Conservation (phyloP, 2,329 filamentous ascomycete species). For the Acrodontium crateriforme region DNA sequence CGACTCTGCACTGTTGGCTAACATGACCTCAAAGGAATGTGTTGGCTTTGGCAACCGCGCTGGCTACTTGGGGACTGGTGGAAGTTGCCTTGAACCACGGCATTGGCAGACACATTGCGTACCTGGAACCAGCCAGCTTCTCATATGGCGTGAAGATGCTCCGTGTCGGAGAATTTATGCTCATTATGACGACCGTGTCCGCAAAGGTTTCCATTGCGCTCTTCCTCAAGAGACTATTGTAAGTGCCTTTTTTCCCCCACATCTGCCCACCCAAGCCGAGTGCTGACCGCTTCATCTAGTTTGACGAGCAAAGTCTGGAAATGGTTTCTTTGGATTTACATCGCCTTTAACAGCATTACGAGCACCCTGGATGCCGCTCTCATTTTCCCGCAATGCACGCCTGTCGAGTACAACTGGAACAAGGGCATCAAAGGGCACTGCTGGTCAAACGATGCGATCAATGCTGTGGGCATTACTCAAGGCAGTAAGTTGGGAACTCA, state of each 20-base stretch:
- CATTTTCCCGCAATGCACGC: conserved; percentile 1
- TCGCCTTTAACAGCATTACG: neutral
- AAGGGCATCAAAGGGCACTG: neutral
- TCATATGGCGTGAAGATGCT: too few species aligned
- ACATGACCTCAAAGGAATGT: too few species aligned
- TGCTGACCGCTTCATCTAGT: neutral
- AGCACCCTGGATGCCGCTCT: neutral
- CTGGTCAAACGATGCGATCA: conserved; percentile 1
- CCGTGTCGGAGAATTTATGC: neutral
- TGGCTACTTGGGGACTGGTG: too few species aligned
- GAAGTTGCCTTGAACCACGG: too few species aligned
- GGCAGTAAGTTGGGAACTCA: neutral
- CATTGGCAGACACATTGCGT: too few species aligned
- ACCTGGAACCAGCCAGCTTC: too few species aligned
- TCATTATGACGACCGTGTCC: neutral
- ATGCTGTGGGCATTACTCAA: neutral
- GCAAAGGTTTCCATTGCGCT: conserved; percentile 1
- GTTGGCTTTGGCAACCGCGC: too few species aligned
- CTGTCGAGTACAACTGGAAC: conserved; percentile 1
- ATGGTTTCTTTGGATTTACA: neutral
- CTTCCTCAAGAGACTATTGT: conserved; percentile 1
- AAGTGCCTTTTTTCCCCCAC: too few species aligned
- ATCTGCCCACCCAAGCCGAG: too few species aligned
- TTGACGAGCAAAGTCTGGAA: neutral
- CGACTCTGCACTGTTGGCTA: too few species aligned